A percentile compares a stretch with the other conserved stretches of the same genome.
phyloP scores from a whole-genome alignment of 768 basidiomycete genomes.

The Gloeophyllum trabeum region DNA sequence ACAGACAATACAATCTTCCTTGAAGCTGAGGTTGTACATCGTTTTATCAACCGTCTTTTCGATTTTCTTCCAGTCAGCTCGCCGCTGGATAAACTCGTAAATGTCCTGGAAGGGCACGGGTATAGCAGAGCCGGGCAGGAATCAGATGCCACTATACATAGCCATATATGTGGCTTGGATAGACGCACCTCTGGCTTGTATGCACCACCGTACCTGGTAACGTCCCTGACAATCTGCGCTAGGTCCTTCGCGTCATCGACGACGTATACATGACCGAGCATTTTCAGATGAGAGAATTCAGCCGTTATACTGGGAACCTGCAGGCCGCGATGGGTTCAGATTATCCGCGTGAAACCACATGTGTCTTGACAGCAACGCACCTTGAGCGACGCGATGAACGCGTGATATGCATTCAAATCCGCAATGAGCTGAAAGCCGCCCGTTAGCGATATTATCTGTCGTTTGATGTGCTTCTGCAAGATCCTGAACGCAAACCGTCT shows the following conservation, averaged over 20 bases:
- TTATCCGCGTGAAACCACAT: no score
- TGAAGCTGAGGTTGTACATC: slow-evolving; percentile 89
- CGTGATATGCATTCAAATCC: slow-evolving; percentile 88
- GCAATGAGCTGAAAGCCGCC: slow-evolving; percentile 96
- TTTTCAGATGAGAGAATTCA: slow-evolving; percentile 91
- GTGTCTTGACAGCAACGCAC: slow-evolving; percentile 20
- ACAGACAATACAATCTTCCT: slow-evolving; percentile 70
- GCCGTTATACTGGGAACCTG: slow-evolving; percentile 71
- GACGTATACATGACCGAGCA: slow-evolving; percentile 94
- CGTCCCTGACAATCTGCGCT: slow-evolving; percentile 91
- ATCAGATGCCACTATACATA: neutral
- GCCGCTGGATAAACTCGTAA: slow-evolving; percentile 91
- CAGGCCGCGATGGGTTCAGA: slow-evolving; percentile 1
- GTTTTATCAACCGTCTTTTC: slow-evolving; percentile 93
- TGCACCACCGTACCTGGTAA: slow-evolving; percentile 90
- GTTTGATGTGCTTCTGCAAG: slow-evolving; percentile 91
- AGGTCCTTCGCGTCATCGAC: slow-evolving; percentile 94
- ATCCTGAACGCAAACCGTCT: no score
- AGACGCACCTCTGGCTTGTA: slow-evolving; percentile 78
- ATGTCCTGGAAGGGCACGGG: slow-evolving; percentile 62
- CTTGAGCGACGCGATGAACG: slow-evolving; percentile 81
- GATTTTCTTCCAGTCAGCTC: slow-evolving; percentile 98
- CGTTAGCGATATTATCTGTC: slow-evolving; percentile 88
- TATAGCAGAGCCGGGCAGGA: no score
- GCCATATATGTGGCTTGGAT: neutral